Evolutionary conservation across 306 rosid genomes (phyloP).

Genomic region (Rosa chinensis): DNA sequence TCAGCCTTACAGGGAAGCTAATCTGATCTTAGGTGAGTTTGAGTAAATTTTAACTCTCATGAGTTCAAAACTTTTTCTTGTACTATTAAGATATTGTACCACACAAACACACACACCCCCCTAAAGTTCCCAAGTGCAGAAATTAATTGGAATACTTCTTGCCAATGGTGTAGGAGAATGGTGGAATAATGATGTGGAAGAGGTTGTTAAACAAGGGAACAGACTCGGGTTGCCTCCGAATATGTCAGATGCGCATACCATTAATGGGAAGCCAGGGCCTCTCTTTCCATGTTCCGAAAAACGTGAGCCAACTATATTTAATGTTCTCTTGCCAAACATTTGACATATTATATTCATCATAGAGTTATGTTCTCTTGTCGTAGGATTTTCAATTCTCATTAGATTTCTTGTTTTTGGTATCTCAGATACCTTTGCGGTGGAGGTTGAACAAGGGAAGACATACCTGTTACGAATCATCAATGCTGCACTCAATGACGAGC

Average conservation of each 20-base stretch:
- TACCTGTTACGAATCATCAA: conserved; percentile 34
- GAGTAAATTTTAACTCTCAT: neutral
- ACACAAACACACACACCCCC: neutral
- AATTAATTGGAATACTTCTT: neutral
- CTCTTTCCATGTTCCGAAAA: neutral
- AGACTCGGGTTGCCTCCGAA: conserved; percentile 40
- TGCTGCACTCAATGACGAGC: conserved; percentile 42
- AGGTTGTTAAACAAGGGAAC: conserved; percentile 36
- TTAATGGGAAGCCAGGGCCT: conserved; percentile 28
- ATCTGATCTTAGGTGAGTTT: conserved; percentile 27
- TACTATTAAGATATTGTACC: neutral
- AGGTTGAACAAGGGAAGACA: conserved; percentile 36
- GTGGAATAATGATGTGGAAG: conserved; percentile 42
- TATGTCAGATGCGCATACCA: conserved; percentile 38
- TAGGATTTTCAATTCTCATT: neutral
- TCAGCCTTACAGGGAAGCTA: conserved; percentile 29
- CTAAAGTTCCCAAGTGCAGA: neutral
- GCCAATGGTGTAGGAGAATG: conserved; percentile 32
- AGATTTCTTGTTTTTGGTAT: neutral
- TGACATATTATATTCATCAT: no score
- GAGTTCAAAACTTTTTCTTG: neutral
- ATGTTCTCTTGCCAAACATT: neutral
- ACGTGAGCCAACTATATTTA: neutral
- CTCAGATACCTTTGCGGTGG: conserved; percentile 33
- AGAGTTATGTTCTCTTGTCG: neutral